These are phyloP conservation scores for Trichoderma atrobrunneum DNA, from an alignment of 2,329 filamentous ascomycete species.

Conservation along the genomic window DNA sequence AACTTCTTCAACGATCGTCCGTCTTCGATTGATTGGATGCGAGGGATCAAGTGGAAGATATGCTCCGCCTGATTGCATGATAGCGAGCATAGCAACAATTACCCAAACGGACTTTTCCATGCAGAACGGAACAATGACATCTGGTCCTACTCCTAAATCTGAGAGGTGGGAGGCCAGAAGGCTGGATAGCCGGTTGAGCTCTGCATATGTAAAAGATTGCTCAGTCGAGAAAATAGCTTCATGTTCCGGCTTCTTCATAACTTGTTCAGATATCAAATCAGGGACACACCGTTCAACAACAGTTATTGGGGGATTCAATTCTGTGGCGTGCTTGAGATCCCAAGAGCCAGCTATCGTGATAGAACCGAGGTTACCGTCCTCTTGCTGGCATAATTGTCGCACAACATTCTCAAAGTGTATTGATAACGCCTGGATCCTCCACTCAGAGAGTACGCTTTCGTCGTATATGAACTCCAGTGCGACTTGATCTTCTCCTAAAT, in stretches of 20 bases:
- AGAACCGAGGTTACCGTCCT: background rate
- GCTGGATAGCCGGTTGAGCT: background rate
- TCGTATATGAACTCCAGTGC: slow-evolving; percentile 2
- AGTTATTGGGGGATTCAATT: background rate
- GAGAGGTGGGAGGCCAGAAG: slow-evolving; percentile 6
- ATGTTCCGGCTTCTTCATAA: background rate
- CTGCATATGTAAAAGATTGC: background rate
- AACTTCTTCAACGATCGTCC: slow-evolving; percentile 16
- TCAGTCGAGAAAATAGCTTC: slow-evolving; percentile 14
- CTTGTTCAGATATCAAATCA: slow-evolving; percentile 15
- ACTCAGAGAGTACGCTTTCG: background rate
- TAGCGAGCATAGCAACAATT: slow-evolving; percentile 25
- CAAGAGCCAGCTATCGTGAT: background rate
- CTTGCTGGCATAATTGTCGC: background rate
- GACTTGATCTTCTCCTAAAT: background rate
- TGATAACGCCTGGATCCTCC: background rate
- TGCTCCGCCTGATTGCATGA: slow-evolving; percentile 30
- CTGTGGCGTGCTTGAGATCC: background rate
- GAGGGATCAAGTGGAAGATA: slow-evolving; percentile 28
- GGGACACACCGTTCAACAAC: slow-evolving; percentile 27
- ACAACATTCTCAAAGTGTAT: slow-evolving; percentile 2
- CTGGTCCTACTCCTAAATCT: slow-evolving; percentile 27
- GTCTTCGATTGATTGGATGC: slow-evolving; percentile 8
- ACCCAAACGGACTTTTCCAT: slow-evolving; percentile 24
- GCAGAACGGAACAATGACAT: slow-evolving; percentile 19